phyloP scores from a whole-genome alignment of 768 basidiomycete species.

The Rhodotorula sphaerocarpa region DNA sequence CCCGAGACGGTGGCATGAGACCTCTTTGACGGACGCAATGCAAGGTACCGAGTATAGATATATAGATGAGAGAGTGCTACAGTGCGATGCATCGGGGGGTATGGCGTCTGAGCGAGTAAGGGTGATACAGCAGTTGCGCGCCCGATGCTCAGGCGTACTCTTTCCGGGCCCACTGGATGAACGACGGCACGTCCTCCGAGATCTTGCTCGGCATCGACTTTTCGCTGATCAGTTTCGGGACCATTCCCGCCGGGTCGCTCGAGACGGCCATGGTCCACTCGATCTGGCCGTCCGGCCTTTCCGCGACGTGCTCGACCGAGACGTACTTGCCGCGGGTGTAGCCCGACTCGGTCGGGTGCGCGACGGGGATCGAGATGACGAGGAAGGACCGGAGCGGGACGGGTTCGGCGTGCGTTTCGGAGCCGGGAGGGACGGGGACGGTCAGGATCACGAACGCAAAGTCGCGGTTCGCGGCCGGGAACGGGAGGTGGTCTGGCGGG shows the following conservation, averaged over 20 bases:
- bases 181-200: conserved; percentile 43
- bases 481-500: conserved; percentile 35
- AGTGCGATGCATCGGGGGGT: no score
- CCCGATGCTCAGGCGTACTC: background rate
- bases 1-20: no score
- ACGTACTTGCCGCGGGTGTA: conserved; percentile 42
- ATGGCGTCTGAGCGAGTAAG: no score
- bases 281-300: conserved; percentile 29
- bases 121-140: background rate
- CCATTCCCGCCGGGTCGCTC: conserved; percentile 30
- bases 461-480: conserved; percentile 39
- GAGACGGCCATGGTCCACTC: conserved; percentile 39
- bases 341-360: conserved; percentile 39
- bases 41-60: background rate
- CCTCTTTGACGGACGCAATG: no score
- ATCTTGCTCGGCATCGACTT: conserved; percentile 38
- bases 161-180: conserved; percentile 30
- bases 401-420: background rate
- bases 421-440: background rate
- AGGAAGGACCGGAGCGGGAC: conserved; percentile 16
- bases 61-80: no score
- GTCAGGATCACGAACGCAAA: conserved; percentile 21
- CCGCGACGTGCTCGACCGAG: conserved; percentile 40
- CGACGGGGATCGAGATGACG: conserved; percentile 42
- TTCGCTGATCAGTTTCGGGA: conserved; percentile 42